phyloP scores from a whole-genome alignment of 495 filamentous ascomycete genomes.

The Penicillium atrosanguineum region DNA sequence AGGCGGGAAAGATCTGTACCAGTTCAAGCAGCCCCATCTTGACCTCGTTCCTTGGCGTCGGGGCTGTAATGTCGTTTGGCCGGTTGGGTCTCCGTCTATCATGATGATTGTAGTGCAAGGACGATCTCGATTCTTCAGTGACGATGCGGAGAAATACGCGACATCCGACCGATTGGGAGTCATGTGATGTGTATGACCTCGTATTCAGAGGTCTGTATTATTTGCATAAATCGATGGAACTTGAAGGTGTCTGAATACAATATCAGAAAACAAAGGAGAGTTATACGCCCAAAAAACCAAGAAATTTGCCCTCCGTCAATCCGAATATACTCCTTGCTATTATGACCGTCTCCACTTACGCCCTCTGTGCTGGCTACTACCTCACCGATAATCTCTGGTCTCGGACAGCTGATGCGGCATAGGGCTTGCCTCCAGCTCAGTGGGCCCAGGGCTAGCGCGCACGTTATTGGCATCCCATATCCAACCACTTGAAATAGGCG shows the following conservation, averaged over 20 bases:
- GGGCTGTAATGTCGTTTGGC: neutral
- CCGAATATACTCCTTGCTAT: no score
- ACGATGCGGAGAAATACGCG: neutral
- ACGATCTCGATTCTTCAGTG: neutral
- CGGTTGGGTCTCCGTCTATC: neutral
- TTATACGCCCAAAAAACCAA: no score
- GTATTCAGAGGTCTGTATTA: neutral
- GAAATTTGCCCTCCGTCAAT: no score
- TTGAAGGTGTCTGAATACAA: no score
- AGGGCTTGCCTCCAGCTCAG: constrained; percentile 27
- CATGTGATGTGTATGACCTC: neutral
- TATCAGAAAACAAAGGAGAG: no score
- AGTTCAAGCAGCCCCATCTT: constrained; percentile 13
- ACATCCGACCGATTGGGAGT: neutral
- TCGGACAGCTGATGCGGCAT: constrained; percentile 4
- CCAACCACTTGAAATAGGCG: constrained; percentile 18
- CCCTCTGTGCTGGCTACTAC: no score
- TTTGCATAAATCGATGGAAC: no score
- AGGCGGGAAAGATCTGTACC: neutral
- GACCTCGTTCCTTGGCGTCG: constrained; percentile 7
- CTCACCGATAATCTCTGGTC: neutral
- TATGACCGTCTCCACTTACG: no score
- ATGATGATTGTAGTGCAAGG: neutral
- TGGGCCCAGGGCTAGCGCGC: constrained; percentile 11
- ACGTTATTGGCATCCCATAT: constrained; percentile 26